Percentiles rank a stretch among this genome's conserved stretches.
Evolutionary conservation across 768 basidiomycete species (phyloP).

Genomic region (Lentinula lateritia): DNA sequence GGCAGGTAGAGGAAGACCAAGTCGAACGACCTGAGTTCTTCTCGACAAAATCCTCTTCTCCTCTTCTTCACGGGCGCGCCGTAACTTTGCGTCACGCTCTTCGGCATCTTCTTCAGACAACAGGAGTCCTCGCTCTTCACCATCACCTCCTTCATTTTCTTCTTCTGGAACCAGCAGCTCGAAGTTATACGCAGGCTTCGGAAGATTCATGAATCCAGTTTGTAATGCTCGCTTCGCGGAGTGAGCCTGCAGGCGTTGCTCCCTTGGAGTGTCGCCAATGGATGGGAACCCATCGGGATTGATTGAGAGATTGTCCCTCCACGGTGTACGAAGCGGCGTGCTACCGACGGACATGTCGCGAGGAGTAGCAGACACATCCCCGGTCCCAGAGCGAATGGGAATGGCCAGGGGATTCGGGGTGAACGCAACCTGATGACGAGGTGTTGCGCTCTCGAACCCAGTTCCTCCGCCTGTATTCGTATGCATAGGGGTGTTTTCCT

Average conservation of each 20-base stretch:
- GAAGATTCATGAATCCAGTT: slow-evolving; percentile 77
- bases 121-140: slow-evolving; percentile 14
- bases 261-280: slow-evolving; percentile 69
- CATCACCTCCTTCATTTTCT: slow-evolving; percentile 53
- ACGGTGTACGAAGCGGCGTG: slow-evolving; percentile 90
- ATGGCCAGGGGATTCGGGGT: slow-evolving; percentile 97
- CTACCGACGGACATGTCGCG: slow-evolving; percentile 38
- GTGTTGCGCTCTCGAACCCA: slow-evolving; percentile 93
- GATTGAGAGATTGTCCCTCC: slow-evolving; percentile 88
- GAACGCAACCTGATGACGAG: slow-evolving; percentile 83
- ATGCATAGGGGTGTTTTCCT: slow-evolving; percentile 96
- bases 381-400: slow-evolving; percentile 49
- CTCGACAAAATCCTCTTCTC: slow-evolving; percentile 76
- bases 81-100: slow-evolving; percentile 77
- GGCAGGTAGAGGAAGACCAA: slow-evolving; percentile 78
- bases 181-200: slow-evolving; percentile 95
- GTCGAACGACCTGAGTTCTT: slow-evolving; percentile 76
- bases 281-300: slow-evolving; percentile 61
- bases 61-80: slow-evolving; percentile 65
- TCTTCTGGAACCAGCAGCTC: slow-evolving; percentile 91
- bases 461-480: slow-evolving; percentile 68
- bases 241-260: slow-evolving; percentile 55
- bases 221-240: slow-evolving; percentile 73
- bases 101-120: slow-evolving; percentile 84
- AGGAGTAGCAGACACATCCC: slow-evolving; percentile 51